Evolutionary conservation across 139 green algal genomes (phyloP).

Genomic region (Picochlorum sp.): DNA sequence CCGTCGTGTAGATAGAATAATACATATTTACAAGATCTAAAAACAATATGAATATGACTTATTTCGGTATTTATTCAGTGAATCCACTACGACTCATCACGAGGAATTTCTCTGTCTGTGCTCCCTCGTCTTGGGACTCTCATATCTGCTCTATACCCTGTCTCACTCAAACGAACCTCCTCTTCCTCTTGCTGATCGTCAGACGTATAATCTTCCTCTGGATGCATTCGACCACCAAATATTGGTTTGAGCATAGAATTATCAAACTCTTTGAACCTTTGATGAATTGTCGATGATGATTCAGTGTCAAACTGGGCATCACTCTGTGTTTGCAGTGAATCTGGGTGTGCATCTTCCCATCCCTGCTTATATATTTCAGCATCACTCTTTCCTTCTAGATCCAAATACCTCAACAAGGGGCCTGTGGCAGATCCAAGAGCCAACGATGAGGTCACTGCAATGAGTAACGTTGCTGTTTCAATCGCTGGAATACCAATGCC

Average conservation of each 20-base stretch:
- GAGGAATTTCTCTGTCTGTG: no score
- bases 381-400: conserved; percentile 34
- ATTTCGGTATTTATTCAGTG: no score
- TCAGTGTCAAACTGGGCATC: conserved; percentile 6
- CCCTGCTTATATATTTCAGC: conserved; percentile 21
- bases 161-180: no score
- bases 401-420: conserved; percentile 31
- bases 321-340: background rate
- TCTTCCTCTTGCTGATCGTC: background rate
- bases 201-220: background rate
- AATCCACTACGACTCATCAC: no score
- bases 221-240: conserved; percentile 31
- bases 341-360: conserved; percentile 13
- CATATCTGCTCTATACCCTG: no score
- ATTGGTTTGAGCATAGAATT: conserved; percentile 35
- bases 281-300: conserved; percentile 10
- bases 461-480: conserved; percentile 60
- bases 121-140: no score
- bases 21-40: no score
- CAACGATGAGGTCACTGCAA: conserved; percentile 51
- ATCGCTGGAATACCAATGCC: conserved; percentile 49
- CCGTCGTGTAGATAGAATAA: no score
- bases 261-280: conserved; percentile 37
- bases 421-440: conserved; percentile 37
- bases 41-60: no score